Percentiles rank a stretch among this genome's conserved stretches.
Conservation (phyloP, 345 rosid genomes). For the Noccaea bulbosa region DNA sequence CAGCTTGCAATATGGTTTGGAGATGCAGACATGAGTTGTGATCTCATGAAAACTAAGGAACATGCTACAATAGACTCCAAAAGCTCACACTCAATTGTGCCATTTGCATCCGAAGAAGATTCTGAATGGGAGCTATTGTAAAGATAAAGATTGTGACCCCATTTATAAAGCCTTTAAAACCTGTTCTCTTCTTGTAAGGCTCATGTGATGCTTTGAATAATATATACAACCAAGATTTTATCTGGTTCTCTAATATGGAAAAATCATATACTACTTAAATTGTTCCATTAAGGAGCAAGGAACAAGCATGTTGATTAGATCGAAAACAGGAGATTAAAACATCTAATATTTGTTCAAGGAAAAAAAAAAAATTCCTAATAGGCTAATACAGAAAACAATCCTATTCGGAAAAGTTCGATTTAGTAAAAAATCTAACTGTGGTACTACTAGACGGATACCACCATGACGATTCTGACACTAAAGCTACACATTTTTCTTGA, state of each 20-base stretch:
- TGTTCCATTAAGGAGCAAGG: background rate
- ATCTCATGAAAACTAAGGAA: constrained; percentile 35
- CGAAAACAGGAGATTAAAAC: background rate
- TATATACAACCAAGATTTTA: background rate
- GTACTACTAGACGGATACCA: constrained; percentile 9
- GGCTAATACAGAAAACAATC: constrained; percentile 33
- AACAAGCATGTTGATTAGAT: constrained; percentile 26
- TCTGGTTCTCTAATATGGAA: constrained; percentile 10
- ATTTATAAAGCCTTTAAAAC: background rate
- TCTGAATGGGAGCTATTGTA: constrained; percentile 77
- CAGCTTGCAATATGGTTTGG: constrained; percentile 79
- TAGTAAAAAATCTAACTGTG: constrained; percentile 18
- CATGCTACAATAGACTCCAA: constrained; percentile 25
- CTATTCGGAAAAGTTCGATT: constrained; percentile 6
- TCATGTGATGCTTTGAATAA: constrained; percentile 11
- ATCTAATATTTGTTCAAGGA: constrained; percentile 17
- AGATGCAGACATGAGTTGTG: constrained; percentile 53
- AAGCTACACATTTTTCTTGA: constrained; percentile 24
- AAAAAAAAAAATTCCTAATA: constrained; percentile 24
- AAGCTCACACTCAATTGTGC: constrained; percentile 34
- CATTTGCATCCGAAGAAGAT: constrained; percentile 44
- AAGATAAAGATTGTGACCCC: constrained; percentile 12
- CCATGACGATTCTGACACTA: constrained; percentile 26
- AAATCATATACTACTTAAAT: background rate
- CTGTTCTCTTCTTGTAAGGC: background rate